Evolutionary conservation across 371 early-diverging fungal species (phyloP), one percentile per base, ranked within the genome.

Genomic region (Rhizopus stolonifer): DNA sequence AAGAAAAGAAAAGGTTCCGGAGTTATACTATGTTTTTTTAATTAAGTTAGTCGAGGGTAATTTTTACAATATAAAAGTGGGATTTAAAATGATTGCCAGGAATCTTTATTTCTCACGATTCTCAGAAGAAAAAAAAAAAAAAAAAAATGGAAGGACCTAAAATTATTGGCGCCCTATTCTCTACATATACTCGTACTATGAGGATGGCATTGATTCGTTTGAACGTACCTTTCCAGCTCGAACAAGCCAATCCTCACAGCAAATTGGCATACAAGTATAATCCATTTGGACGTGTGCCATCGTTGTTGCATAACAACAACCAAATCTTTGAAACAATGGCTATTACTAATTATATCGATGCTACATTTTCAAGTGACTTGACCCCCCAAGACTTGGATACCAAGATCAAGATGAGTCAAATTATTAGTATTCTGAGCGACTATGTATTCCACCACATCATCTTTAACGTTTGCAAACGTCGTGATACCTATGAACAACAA

Each of bases 201-300:
- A 63, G 65, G 9, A 64, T 73, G 65, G 74, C 64, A 2, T 52
- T 73, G n/a, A 43, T 39, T 11, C 33, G 60, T 32, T 21, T 67
- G 22, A 46, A 56, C 1, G 51, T 67, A 3, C 34, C 60, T 13
- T 63, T 65, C 56, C 58, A 48, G 21, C 43, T 60, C 10, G 39
- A 51, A 24, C 17, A 43, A 14, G 45, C 70, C 1, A 7, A 43
- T 2, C 70, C 70, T 5, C 68, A 70, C 23, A 44, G 48, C 14
- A 17, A 61, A 6, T 11, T 52, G 4, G 65, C 69, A n/a, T 57
- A 58, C 54, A 59, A 73, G 40, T 60, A 70, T 40, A 64, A 67
- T 33, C 62, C 70, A 3, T 73, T 73, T 63, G 70, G 74, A 31
- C 61, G 68, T 19, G 52, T 73, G 3, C 74, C 74, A 17, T 59